Evolutionary conservation across 1,284 basidiomycete genomes (phyloP), one percentile per base, ranked within the genome.

Genomic region (Ceratobasidium sp.): DNA sequence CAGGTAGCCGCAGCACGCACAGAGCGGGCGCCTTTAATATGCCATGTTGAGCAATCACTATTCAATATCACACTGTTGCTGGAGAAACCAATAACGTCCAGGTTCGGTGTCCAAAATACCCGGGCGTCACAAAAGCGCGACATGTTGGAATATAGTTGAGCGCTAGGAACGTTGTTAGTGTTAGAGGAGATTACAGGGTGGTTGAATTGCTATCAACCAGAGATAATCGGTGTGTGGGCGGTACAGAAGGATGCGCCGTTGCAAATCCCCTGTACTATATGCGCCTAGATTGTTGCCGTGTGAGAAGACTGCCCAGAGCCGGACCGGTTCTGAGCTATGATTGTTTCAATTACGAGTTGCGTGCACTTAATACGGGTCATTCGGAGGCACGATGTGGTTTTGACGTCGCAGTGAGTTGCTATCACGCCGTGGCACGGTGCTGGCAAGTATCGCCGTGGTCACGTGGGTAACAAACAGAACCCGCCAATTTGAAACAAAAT

Each of bases 401-500:
- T 48, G 46, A 48, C 46, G 9, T 48, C 46, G n/a, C 37, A 39
- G 11, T 9, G 19, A 48, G 16, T 48, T 9, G n/a, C n/a, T 48
- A 48, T n/a, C 46, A 34, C 56, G 39, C 39, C 24, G 53, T 29
- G 16, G 46, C 19, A 48, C n/a, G 19, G 8, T 48, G 41, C 3
- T 43, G 16, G 9, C 39, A 41, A 19, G 16, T 14, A 46, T 46
- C 43, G 11, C 4, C 43, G 19, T 16, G 29, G 22, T 51, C 53
- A 58, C 65, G 65, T 56, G 49, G 24, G 39, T n/a, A 41, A 29
- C 7, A 46, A 43, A 63, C 27, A 63, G 27, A 24, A 19, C 61
- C 39, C 43, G 61, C 16, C 43, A 39, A 71, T 71, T 71, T 41
- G n/a, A 59, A 71, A 58, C 41, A 22, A 71, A 71, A 71, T 71